Conservation (phyloP, 371 early-diverging fungal genomes). For the Apophysomyces variabilis region DNA sequence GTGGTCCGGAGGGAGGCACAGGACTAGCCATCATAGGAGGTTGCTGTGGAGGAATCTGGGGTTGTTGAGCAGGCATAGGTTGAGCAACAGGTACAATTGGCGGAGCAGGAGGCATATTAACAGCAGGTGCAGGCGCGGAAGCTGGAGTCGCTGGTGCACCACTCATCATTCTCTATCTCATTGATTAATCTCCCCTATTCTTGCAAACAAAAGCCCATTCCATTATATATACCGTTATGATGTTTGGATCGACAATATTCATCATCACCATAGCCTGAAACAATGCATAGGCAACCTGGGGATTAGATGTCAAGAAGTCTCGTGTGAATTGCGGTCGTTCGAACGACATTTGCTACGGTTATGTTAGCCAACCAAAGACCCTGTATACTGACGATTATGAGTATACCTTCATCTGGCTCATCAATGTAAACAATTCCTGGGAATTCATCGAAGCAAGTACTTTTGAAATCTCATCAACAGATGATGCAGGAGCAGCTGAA, state of each 20-base stretch:
- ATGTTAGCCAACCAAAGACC: neutral
- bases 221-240: slow-evolving; percentile 63
- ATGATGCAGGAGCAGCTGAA: slow-evolving; percentile 18
- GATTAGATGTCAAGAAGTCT: slow-evolving; percentile 73
- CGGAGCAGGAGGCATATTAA: slow-evolving; percentile 25
- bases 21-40: slow-evolving; percentile 22
- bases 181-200: slow-evolving; percentile 9
- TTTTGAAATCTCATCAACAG: slow-evolving; percentile 64
- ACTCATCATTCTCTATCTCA: slow-evolving; percentile 44
- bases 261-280: slow-evolving; percentile 86
- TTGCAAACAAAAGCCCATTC: neutral
- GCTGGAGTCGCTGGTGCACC: slow-evolving; percentile 20
- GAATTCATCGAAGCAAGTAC: slow-evolving; percentile 73
- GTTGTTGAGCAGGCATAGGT: slow-evolving; percentile 28
- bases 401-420: slow-evolving; percentile 79
- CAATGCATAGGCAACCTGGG: slow-evolving; percentile 85
- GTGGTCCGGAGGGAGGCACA: slow-evolving; percentile 16
- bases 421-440: slow-evolving; percentile 71
- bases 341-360: slow-evolving; percentile 50
- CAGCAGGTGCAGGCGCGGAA: slow-evolving; percentile 13
- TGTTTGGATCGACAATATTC: slow-evolving; percentile 81
- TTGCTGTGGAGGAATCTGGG: slow-evolving; percentile 23
- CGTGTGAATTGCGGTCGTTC: slow-evolving; percentile 73
- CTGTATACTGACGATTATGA: neutral
- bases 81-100: slow-evolving; percentile 28